Evolutionary conservation across 2,329 filamentous ascomycete species (phyloP), one percentile per base, ranked within the genome.

Genomic region (Aspergillus alliaceus): DNA sequence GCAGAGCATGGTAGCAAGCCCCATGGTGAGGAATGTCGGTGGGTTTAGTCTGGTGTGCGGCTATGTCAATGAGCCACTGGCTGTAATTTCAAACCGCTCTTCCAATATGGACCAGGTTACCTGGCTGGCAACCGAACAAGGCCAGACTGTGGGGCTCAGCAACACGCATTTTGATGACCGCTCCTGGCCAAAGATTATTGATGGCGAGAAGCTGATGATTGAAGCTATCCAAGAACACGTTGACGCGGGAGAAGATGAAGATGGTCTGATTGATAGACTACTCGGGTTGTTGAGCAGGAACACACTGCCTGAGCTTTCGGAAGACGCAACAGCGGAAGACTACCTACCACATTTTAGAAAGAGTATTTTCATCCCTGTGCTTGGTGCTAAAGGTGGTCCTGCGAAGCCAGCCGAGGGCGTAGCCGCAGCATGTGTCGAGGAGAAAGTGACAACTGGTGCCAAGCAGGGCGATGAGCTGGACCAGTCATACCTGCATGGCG

Each of bases 41-140:
- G 86, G 86, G 1, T 88, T 88, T 68, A 87, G 83, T 59, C 72
- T 88, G 7, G 77, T 85, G 2, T 87, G 85, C 68, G 86, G 86
- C 0, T 73, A 79, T 52, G 68, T 86, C 25, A 76, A 79, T 29
- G 78, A 83, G 59, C 77, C 78, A 18, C 69, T 88, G 31, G 82
- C 82, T 0, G 79, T 87, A 39, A 76, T 88, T n/a, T 87, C 84
- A 15, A 88, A 88, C 64, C 81, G 86, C 1, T 86, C 83, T 2
- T 76, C 80, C 3, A 73, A 80, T 35, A 74, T 80, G 12, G 73
- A 81, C 2, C 78, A 78, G 14, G 75, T 86, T 8, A 73, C 77
- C 5, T 83, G 81, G 72, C 78, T 88, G 22, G 79, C 79, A 1
- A 71, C 70, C 1, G 68, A 74, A 11, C 71, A 73, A 15, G 77